Evolutionary conservation across 768 basidiomycete genomes (phyloP), one percentile per base, ranked within the genome.

Genomic region (Mrakia gelida): DNA sequence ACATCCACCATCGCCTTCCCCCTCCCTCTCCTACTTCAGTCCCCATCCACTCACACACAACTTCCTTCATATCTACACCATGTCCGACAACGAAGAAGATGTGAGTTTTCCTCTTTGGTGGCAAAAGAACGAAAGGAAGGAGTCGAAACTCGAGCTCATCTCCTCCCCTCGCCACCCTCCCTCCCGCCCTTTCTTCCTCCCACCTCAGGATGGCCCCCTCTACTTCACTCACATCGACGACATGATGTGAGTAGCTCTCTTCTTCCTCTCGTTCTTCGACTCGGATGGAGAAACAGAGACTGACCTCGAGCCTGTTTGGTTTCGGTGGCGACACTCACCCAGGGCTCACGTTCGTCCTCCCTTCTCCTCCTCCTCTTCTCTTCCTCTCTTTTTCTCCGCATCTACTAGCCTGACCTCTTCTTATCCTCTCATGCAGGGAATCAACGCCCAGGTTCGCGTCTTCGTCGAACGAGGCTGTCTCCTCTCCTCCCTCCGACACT

Each of bases 81-180:
- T 77, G 76, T 77, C 76, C 10, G 76, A 77, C 76, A 70, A 77
- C 76, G 76, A 77, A 63, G 70, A 77, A 18, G 76, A 72, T n/a
- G 75, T 76, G 21, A 38, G 75, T 63, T 9, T 73, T 34, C 34
- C 16, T n/a, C 21, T 32, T 30, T 18, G 21, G 10, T 34, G 3
- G 11, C 15, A 59, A 30, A 34, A 30, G 30, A 10, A 26, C 16
- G 26, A 59, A 18, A 38, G 8, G 56, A 32, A 16, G 7, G 11
- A 45, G 7, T 45, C 45, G 45, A 45, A 43, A 15, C 45, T 13
- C 54, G 15, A 32, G 41, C 67, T 65, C 62, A 67, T 23, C 23
- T 65, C 52, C 23, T 15, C 75, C 15, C 45, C 75, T 10, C 26
- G 13, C n/a, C 62, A 32, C 6, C n/a, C 43, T 59, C 28, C 30